A percentile compares a stretch with the other conserved stretches of the same genome.
Conservation (phyloP, 108 stramenopile species). For the Hondaea fermentalgiana region DNA sequence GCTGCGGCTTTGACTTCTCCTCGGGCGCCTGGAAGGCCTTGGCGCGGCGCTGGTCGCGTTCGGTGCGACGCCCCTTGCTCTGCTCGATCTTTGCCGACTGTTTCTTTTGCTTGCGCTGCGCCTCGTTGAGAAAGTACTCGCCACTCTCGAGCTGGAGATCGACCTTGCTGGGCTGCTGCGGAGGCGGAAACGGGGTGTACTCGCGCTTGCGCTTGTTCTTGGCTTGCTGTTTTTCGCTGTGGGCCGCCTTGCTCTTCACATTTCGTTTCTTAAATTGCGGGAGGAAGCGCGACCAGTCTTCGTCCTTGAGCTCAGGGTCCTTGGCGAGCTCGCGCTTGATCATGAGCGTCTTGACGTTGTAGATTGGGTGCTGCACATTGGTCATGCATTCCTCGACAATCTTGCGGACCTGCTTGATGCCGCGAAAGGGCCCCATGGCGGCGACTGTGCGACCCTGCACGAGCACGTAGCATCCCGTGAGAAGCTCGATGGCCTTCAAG, state of each 20-base stretch:
- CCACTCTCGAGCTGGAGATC: constrained; percentile 86
- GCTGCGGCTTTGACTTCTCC: not conserved
- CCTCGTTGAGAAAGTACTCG: constrained; percentile 53
- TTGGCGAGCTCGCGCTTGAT: constrained; percentile 92
- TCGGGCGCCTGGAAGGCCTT: not conserved
- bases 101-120: constrained; percentile 22
- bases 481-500: constrained; percentile 89
- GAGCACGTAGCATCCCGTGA: constrained; percentile 91
- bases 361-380: constrained; percentile 91
- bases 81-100: not conserved
- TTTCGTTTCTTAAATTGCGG: constrained; percentile 95
- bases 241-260: constrained; percentile 73
- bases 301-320: constrained; percentile 78
- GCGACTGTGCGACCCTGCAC: constrained; percentile 94
- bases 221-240: not conserved
- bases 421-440: constrained; percentile 75
- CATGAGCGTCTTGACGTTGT: constrained; percentile 98
- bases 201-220: constrained; percentile 53
- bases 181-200: constrained; percentile 95
- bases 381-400: constrained; percentile 97
- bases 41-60: not conserved
- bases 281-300: constrained; percentile 94
- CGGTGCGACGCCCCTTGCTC: not conserved
- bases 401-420: constrained; percentile 80
- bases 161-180: constrained; percentile 79